Base-by-base conservation (phyloP, 768 basidiomycete genomes). In the Mycena latifolia region DNA sequence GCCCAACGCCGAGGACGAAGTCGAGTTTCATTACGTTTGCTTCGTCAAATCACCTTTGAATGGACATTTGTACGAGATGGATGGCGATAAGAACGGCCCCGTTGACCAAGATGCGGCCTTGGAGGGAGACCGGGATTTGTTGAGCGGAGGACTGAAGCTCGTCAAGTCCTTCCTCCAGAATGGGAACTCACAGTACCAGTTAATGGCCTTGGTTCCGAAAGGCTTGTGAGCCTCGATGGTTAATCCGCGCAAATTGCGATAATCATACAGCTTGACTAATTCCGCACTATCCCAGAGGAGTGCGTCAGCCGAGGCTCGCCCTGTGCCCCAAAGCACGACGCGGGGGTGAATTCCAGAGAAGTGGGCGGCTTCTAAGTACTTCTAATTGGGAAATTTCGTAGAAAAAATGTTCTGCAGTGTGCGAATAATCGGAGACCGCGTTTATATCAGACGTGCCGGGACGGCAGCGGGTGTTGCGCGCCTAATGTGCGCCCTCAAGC, bases 21-120 rank as follows among this genome's bases (percentile, higher is more conserved):
- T 76, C 28, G 68, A 76, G 27, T 75, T 72, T 61, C 79, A 80
- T 61, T 81, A 78, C 66, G 72, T 79, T 31, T 75, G 74, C 52
- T 79, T 79, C 62, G 74, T 77, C 53, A 72, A 74, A 33, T 78
- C 78, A 27, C 66, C 71, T 22, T 61, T 71, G 61, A 70, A 73
- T 61, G 74, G 69, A 5, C 74, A 69, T 17, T 48, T 81, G 14
- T 81, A 76, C 58, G 78, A 79, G 70, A 62, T 81, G 73, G 76
- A 80, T 56, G 79, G 79, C 20, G 63, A 57, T 55, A 72, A 67
- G 57, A 78, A 78, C 54, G 79, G 79, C 9, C 78, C 78, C 0
- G 52, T 77, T 15, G 74, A 81, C 50, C 72, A 71, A 24, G 75
- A 74, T 7, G 53, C 64, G 2, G 50, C 55, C 27, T 25, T 72